Percentiles rank a stretch among this genome's conserved stretches.
Evolutionary conservation across 176 grass and related monocot genomes (phyloP).

Genomic region (Rhynchospora tenuis): DNA sequence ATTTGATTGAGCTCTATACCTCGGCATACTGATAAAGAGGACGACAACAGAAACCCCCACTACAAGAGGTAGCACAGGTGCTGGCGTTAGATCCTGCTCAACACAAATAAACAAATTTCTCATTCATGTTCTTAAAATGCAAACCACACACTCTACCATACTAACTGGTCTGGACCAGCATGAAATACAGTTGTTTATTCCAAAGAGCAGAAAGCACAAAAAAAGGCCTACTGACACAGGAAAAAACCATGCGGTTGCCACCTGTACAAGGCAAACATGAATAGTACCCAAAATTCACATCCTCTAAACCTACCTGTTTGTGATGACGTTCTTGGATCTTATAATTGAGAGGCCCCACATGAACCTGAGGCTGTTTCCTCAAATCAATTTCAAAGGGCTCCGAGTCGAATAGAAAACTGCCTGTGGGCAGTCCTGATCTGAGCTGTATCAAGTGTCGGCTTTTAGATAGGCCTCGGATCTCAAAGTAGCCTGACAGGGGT

Average conservation of each 20-base stretch:
- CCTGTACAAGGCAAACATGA: background rate
- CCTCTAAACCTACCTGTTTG: constrained; percentile 52
- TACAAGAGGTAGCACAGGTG: constrained; percentile 69
- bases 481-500: constrained; percentile 77
- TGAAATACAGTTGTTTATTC: background rate
- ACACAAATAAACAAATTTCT: constrained; percentile 22
- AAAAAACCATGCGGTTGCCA: background rate
- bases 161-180: background rate
- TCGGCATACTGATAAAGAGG: constrained; percentile 87
- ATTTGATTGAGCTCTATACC: constrained; percentile 38
- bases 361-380: constrained; percentile 78
- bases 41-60: constrained; percentile 68
- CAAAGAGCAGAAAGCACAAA: background rate
- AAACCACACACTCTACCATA: background rate
- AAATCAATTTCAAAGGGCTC: constrained; percentile 79
- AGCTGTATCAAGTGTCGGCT: constrained; percentile 77
- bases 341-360: constrained; percentile 83
- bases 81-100: constrained; percentile 68
- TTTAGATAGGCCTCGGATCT: constrained; percentile 71
- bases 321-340: constrained; percentile 66
- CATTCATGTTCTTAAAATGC: background rate
- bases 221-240: background rate
- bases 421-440: constrained; percentile 61
- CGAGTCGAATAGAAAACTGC: constrained; percentile 61
- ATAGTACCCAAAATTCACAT: background rate